Evolutionary conservation across 1,139 yeast genomes (phyloP), one percentile per base, ranked within the genome.

Genomic region (Sugiyamaella neomexicana): DNA sequence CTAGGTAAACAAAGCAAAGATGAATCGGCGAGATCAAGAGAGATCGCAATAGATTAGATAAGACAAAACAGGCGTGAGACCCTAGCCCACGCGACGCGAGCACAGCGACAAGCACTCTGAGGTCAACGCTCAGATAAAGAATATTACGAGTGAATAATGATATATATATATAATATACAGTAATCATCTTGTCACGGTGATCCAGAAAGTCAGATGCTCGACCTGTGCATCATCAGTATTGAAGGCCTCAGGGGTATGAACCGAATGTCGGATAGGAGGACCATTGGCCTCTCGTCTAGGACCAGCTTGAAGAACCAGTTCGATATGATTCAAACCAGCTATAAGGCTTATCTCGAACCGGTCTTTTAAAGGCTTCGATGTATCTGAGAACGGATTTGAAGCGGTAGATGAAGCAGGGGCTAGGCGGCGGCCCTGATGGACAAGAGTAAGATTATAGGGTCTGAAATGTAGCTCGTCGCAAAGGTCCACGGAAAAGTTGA

Each of bases 291-390:
- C 52, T n/a, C 50, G 46, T 15, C 16, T 41, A 10, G 59, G 60
- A 20, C 56, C 58, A 12, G 62, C 63, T 25, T 57, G 56, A 17
- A 55, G 55, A 7, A 52, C 42, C n/a, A 67, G 56, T 46, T 67
- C 70, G 25, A 68, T 54, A 27, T 62, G 62, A 57, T 68, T 68
- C 20, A 68, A 58, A 1, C 71, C 71, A 2, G 66, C 60, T 6
- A 51, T 50, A 39, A 67, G 58, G 7, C 63, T 57, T 12, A 66
- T 34, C 47, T 67, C 70, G 46, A 56, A 67, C 44, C 66, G 58
- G 25, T 55, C 59, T 37, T 59, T 61, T n/a, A 66, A 52, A 12
- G 66, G 65, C 44, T 59, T 61, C 37, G 53, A 52, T 34, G 51
- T 56, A 40, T 66, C 68, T 9, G 64, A 62, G 63, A 65, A 65